Evolutionary conservation across 208 protist species (phyloP).

Genomic region (Crithidia thermophila): DNA sequence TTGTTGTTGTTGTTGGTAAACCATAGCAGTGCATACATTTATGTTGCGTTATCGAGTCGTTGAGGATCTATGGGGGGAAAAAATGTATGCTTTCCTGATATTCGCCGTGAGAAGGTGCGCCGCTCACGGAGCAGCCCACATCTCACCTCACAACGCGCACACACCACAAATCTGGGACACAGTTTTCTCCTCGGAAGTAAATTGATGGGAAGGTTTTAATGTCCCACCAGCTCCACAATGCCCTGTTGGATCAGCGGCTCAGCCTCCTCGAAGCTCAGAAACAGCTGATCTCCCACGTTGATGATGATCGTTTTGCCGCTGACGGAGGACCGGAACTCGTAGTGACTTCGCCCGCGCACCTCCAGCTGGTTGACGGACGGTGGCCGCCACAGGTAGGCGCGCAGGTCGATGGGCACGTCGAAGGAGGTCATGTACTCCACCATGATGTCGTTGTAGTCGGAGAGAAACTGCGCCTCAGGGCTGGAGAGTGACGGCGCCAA

Average conservation of each 20-base stretch:
- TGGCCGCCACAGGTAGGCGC: slow-evolving; percentile 83
- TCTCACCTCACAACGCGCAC: too few relatives aligned
- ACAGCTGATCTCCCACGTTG: slow-evolving; percentile 76
- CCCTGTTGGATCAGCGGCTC: slow-evolving; percentile 81
- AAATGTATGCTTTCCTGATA: too few relatives aligned
- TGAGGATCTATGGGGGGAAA: too few relatives aligned
- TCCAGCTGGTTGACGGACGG: slow-evolving; percentile 76
- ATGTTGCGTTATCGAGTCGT: too few relatives aligned
- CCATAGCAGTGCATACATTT: too few relatives aligned
- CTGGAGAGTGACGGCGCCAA: slow-evolving; percentile 49
- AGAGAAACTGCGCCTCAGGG: slow-evolving; percentile 65
- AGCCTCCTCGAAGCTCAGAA: slow-evolving; percentile 82
- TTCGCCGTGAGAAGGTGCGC: too few relatives aligned
- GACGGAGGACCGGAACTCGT: slow-evolving; percentile 77
- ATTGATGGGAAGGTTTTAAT: slow-evolving; percentile 3
- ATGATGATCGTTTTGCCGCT: slow-evolving; percentile 73
- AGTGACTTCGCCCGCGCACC: slow-evolving; percentile 68
- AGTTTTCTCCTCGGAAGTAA: neutral
- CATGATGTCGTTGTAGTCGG: slow-evolving; percentile 81
- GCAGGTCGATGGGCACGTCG: slow-evolving; percentile 76
- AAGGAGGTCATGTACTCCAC: slow-evolving; percentile 91
- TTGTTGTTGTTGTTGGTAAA: too few relatives aligned
- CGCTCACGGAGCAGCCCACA: too few relatives aligned
- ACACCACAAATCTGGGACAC: too few relatives aligned
- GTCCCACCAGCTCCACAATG: slow-evolving; percentile 70